Evolutionary conservation across 257 asterid species (phyloP).

Genomic region (Osmanthus fragrans): DNA sequence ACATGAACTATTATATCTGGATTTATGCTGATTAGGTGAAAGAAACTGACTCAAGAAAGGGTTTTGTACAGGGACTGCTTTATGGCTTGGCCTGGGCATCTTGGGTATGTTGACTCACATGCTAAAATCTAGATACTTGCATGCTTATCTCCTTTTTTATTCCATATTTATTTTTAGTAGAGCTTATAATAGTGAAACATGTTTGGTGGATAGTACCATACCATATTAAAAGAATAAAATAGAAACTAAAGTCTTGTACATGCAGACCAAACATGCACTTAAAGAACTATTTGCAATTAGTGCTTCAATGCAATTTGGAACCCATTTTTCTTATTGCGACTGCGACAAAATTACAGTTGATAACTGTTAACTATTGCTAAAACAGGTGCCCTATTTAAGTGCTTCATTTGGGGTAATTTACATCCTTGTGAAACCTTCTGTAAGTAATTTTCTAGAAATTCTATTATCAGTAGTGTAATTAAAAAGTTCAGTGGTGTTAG

Average conservation of each 20-base stretch:
- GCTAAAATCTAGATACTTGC: slow-evolving; percentile 2
- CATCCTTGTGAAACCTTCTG: slow-evolving; percentile 83
- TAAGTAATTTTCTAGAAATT: slow-evolving; percentile 37
- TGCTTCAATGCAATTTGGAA: not conserved
- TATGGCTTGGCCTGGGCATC: slow-evolving; percentile 97
- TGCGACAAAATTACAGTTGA: not conserved
- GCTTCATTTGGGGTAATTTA: slow-evolving; percentile 83
- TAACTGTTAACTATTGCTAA: slow-evolving; percentile 23
- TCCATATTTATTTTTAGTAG: not conserved
- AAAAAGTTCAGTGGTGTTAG: not conserved
- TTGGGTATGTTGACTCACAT: slow-evolving; percentile 56
- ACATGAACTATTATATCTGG: not conserved
- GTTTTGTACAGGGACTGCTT: slow-evolving; percentile 63
- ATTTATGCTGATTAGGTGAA: not conserved
- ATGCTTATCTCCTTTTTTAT: not conserved
- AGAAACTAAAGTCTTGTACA: not conserved
- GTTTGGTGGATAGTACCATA: not conserved
- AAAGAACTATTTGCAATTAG: not conserved
- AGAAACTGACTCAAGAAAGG: slow-evolving; percentile 19
- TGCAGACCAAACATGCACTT: not conserved
- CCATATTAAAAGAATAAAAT: too few species aligned
- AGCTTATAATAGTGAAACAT: not conserved
- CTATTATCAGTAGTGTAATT: slow-evolving; percentile 1
- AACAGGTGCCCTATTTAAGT: slow-evolving; percentile 82
- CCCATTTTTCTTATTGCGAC: not conserved